Base-by-base conservation (phyloP, 306 rosid genomes). In the Cicer judaicum region DNA sequence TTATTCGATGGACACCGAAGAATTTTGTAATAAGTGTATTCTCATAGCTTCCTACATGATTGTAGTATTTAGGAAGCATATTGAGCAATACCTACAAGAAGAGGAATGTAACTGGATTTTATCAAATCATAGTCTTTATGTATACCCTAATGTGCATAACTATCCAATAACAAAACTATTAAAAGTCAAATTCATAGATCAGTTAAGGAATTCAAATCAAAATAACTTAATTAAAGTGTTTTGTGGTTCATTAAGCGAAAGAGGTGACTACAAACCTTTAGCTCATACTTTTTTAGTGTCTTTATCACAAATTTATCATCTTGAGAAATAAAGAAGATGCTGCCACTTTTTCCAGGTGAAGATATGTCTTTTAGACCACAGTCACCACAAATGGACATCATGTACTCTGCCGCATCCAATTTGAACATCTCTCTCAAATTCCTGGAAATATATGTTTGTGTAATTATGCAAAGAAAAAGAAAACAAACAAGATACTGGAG, bases 361-460 rank as follows among this genome's bases (percentile, higher is more conserved):
- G 96, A 72, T 74, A 92, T 88, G 80, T 92, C 99, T 77, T 91
- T 87, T 61, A 95, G 83, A 80, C 98, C 97, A 81, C 79, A 81
- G 70, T 92, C 96, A 16, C 96, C 95, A 76, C 99, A 95, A 81
- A 92, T 92, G 63, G 99, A 95, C 98, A 95, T 92, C 99, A 95
- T 92, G 89, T 95, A 95, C 69, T 90, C 98, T 34, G 99, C 97
- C 13, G 99, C 96, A 84, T 95, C 97, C 81, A 95, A 86, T 77
- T 92, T 95, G 89, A 95, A 95, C 99, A 95, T 90, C 87, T 87
- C 98, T 84, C 98, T 87, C 94, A 95, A 83, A 88, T 95, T 95
- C 97, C 99, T 95, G 86, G 63, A 86, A 86, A 72, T 64, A 75
- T 36, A 65, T 50, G 39, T 46, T 69, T 9, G 73, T 24, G 65